A percentile compares a stretch with the other conserved stretches of the same genome.
Conservation (phyloP, 2,329 filamentous ascomycete genomes). For the Xylariaceae sp. region DNA sequence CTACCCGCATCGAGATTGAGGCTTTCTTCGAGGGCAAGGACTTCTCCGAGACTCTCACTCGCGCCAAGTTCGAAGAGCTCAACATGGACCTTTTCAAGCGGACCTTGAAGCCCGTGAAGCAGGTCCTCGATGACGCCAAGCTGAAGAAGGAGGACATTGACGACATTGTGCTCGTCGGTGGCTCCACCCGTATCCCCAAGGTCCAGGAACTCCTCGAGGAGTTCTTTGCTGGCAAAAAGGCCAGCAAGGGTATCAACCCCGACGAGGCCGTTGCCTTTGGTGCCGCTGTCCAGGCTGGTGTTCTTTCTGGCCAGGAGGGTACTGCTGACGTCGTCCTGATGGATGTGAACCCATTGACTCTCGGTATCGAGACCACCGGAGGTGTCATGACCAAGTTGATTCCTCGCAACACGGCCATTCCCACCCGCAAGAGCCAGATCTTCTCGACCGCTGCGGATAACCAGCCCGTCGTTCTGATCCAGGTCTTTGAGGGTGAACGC, state of each 20-base stretch:
- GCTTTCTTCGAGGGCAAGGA: constrained; percentile 95
- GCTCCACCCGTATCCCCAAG: constrained; percentile 99
- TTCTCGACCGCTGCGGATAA: constrained; percentile 97
- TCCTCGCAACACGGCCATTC: constrained; percentile 88
- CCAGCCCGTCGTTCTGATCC: constrained; percentile 91
- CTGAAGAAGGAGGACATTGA: constrained; percentile 92
- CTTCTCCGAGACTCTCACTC: constrained; percentile 96
- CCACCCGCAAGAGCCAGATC: constrained; percentile 95
- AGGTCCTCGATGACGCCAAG: constrained; percentile 97
- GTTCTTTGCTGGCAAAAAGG: constrained; percentile 93
- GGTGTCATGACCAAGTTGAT: constrained; percentile 98
- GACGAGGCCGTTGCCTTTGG: constrained; percentile 98
- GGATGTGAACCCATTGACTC: constrained; percentile 94
- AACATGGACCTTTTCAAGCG: constrained; percentile 99
- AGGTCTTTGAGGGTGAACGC: constrained; percentile 92
- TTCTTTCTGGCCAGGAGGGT: constrained; percentile 82
- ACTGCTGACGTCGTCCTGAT: constrained; percentile 81
- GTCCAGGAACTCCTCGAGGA: constrained; percentile 92
- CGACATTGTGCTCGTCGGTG: constrained; percentile 96
- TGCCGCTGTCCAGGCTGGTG: constrained; percentile 94
- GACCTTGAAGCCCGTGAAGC: constrained; percentile 96
- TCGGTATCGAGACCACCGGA: constrained; percentile 95
- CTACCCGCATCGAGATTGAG: constrained; percentile 92
- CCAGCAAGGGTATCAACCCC: constrained; percentile 98
- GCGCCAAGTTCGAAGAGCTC: constrained; percentile 98